These are phyloP conservation scores for Zygosaccharomyces rouxii DNA, from an alignment of 805 yeast genomes.

Conservation along the genomic window DNA sequence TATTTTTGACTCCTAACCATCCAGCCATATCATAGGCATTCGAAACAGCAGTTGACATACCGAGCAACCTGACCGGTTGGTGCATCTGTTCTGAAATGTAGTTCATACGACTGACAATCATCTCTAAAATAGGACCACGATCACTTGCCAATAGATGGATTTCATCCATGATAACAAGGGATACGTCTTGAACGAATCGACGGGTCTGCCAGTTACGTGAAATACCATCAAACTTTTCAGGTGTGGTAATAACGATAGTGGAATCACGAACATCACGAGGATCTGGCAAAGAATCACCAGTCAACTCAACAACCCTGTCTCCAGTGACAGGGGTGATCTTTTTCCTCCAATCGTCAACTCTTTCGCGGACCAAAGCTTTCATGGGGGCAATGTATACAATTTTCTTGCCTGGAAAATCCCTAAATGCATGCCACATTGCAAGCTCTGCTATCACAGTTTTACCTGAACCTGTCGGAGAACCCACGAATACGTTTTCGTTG, in stretches of 20 bases:
- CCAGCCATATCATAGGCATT: conserved; percentile 92
- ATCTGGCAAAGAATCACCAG: conserved; percentile 93
- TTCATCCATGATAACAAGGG: conserved; percentile 87
- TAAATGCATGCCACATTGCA: conserved; percentile 95
- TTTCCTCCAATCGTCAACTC: conserved; percentile 82
- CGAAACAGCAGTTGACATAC: conserved; percentile 91
- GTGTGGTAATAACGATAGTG: conserved; percentile 88
- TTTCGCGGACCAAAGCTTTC: conserved; percentile 93
- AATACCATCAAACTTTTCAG: conserved; percentile 96
- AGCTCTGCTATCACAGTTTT: conserved; percentile 95
- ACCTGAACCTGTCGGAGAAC: conserved; percentile 99
- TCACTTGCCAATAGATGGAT: conserved; percentile 96
- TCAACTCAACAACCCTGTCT: conserved; percentile 78
- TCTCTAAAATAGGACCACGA: conserved; percentile 95
- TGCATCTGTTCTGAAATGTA: conserved; percentile 54
- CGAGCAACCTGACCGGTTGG: conserved; percentile 86
- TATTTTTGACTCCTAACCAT: conserved; percentile 79
- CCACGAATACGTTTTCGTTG: conserved; percentile 78
- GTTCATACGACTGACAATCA: conserved; percentile 85
- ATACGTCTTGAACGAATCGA: conserved; percentile 83
- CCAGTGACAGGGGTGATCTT: conserved; percentile 89
- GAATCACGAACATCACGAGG: conserved; percentile 75
- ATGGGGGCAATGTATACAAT: conserved; percentile 91
- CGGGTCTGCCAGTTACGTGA: conserved; percentile 82
- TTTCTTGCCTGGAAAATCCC: conserved; percentile 73